Conservation (phyloP, 768 basidiomycete genomes). For the Astraeus odoratus region DNA sequence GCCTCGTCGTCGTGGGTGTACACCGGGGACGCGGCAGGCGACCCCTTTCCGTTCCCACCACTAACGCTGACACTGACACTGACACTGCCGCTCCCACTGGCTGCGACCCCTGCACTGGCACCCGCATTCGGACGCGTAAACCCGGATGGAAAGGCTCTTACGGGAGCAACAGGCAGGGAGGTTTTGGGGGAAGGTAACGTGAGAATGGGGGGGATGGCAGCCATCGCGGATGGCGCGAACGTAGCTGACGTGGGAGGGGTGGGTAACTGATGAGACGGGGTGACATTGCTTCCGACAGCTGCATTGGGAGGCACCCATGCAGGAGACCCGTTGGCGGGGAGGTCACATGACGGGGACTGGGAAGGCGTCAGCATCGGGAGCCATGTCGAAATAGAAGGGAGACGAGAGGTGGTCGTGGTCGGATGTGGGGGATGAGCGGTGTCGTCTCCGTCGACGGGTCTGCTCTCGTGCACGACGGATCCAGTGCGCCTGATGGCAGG, state of each 20-base stretch:
- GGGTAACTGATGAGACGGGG: conserved; percentile 33
- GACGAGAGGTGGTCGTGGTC: conserved; percentile 26
- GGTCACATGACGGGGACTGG: conserved; percentile 29
- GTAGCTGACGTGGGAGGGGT: conserved; percentile 53
- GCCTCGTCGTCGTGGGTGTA: conserved; percentile 57
- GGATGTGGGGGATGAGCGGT: conserved; percentile 4
- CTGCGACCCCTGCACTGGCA: background rate
- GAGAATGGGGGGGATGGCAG: conserved; percentile 34
- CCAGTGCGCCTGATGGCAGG: background rate
- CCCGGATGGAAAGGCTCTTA: background rate
- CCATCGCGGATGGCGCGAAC: conserved; percentile 33
- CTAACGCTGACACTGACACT: no score
- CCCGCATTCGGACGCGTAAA: background rate
- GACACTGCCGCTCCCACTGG: conserved; percentile 17
- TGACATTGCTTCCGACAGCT: conserved; percentile 6
- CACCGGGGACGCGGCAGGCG: conserved; percentile 22
- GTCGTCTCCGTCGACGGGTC: background rate
- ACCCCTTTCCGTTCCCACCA: conserved; percentile 9
- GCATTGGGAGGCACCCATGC: conserved; percentile 1
- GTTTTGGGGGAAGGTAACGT: conserved; percentile 32
- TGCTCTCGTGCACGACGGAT: no score
- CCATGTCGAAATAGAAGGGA: conserved; percentile 69
- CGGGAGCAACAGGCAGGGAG: conserved; percentile 2
- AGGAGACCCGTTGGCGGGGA: conserved; percentile 11
- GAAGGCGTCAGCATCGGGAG: conserved; percentile 36